phyloP scores from a whole-genome alignment of 2,329 filamentous ascomycete genomes.

The Apiospora koreana region DNA sequence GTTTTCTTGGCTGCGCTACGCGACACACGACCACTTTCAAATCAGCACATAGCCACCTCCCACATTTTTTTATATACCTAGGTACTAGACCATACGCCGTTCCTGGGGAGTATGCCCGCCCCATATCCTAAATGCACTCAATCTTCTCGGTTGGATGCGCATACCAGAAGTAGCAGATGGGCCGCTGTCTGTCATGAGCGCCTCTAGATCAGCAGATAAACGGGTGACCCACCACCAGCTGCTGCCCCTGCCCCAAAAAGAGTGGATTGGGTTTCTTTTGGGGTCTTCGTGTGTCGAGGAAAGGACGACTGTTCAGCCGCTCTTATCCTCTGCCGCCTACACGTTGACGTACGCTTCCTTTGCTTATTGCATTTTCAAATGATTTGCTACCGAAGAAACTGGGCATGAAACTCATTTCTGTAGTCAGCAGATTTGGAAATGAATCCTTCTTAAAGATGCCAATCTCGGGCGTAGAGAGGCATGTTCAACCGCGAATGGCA shows the following conservation, averaged over 20 bases:
- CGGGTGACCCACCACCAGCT: not conserved
- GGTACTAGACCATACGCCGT: not conserved
- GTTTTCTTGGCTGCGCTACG: constrained; percentile 3
- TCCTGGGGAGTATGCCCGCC: not conserved
- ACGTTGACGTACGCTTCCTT: not conserved
- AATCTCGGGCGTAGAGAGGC: not conserved
- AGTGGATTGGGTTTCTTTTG: not conserved
- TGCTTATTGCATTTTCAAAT: not conserved
- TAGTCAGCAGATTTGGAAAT: not conserved
- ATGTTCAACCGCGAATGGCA: not conserved
- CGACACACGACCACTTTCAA: not conserved
- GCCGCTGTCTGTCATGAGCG: not conserved
- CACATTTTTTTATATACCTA: too few species aligned
- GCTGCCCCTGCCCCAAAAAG: not conserved
- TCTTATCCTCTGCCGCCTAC: not conserved
- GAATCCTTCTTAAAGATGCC: not conserved
- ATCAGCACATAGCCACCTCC: not conserved
- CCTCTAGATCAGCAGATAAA: not conserved
- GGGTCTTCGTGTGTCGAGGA: not conserved
- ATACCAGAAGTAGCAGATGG: not conserved
- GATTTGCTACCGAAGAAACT: not conserved
- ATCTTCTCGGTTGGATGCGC: too few species aligned
- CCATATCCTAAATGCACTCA: not conserved
- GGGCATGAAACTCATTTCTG: not conserved
- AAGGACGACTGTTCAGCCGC: not conserved